Percentiles rank a stretch among this genome's conserved stretches.
Evolutionary conservation across 225 moss, liverwort and hornwort species (phyloP).

Genomic region (Neckera pumila): DNA sequence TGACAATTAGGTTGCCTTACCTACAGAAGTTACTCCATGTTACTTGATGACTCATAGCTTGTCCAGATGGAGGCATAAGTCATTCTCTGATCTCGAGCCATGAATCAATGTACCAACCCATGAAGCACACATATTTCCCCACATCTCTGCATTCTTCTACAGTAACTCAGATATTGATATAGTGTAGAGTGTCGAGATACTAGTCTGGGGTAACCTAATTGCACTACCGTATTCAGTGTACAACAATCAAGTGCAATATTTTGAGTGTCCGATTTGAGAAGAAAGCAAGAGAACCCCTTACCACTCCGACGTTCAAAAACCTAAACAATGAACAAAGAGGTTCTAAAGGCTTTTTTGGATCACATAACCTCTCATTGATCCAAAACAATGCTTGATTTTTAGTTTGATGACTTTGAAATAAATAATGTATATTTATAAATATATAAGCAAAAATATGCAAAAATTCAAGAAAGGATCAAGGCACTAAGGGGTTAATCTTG

Average conservation of each 20-base stretch:
- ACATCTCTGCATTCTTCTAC: no score
- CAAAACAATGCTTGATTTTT: not conserved
- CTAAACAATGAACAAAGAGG: fast-evolving
- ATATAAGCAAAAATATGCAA: not conserved
- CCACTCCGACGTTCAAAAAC: fast-evolving
- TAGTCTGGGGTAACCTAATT: no score
- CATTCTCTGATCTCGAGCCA: no score
- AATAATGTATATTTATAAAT: not conserved
- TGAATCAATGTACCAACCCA: no score
- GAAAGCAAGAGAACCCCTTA: fast-evolving
- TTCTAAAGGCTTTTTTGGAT: fast-evolving
- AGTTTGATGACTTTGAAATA: not conserved
- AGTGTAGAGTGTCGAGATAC: no score
- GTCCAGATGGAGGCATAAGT: no score
- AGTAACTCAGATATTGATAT: no score
- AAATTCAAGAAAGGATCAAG: fast-evolving
- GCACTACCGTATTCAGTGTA: no score
- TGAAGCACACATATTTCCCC: no score
- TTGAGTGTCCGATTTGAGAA: not conserved
- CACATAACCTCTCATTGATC: not conserved
- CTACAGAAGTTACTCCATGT: no score
- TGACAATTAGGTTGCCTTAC: no score
- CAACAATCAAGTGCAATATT: not conserved
- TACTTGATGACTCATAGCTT: no score
- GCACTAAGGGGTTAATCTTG: not conserved